Conservation (phyloP, 139 green algal species). For the Volvox africanus region DNA sequence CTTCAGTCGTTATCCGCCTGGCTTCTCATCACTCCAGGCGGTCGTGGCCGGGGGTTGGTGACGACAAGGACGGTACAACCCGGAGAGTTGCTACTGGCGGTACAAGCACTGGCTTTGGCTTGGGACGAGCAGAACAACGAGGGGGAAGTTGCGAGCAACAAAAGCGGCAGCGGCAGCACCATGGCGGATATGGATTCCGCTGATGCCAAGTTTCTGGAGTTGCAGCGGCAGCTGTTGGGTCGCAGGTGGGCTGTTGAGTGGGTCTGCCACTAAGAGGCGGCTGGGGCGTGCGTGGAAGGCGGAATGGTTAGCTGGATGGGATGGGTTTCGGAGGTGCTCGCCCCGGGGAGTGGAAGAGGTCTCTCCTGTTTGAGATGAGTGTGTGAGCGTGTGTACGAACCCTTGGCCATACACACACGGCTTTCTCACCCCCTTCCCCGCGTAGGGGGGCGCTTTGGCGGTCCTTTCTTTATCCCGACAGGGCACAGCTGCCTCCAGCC, state of each 20-base stretch:
- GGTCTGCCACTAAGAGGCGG: neutral
- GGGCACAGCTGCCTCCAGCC: no score
- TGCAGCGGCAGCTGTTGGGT: slow-evolving; percentile 36
- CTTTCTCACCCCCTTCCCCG: no score
- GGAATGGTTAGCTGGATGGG: neutral
- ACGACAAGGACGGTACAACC: slow-evolving; percentile 1
- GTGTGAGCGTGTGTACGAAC: neutral
- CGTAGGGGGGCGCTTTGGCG: no score
- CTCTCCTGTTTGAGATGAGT: neutral
- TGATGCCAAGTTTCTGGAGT: slow-evolving; percentile 42
- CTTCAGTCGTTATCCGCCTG: neutral
- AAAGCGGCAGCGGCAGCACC: neutral
- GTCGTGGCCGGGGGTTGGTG: slow-evolving; percentile 13
- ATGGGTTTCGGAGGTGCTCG: no score
- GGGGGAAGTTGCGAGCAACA: neutral
- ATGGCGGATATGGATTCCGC: neutral
- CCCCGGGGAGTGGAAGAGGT: no score
- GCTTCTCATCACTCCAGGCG: neutral
- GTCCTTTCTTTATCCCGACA: no score
- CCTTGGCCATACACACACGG: no score
- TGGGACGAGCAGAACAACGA: slow-evolving; percentile 11
- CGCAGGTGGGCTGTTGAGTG: slow-evolving; percentile 10
- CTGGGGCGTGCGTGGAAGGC: neutral
- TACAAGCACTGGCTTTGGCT: slow-evolving; percentile 36
- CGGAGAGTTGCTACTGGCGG: slow-evolving; percentile 36